A percentile compares a stretch with the other conserved stretches of the same genome.
These are phyloP conservation scores for Fusarium temperatum DNA, from an alignment of 2,329 filamentous ascomycete species.

Conservation along the genomic window DNA sequence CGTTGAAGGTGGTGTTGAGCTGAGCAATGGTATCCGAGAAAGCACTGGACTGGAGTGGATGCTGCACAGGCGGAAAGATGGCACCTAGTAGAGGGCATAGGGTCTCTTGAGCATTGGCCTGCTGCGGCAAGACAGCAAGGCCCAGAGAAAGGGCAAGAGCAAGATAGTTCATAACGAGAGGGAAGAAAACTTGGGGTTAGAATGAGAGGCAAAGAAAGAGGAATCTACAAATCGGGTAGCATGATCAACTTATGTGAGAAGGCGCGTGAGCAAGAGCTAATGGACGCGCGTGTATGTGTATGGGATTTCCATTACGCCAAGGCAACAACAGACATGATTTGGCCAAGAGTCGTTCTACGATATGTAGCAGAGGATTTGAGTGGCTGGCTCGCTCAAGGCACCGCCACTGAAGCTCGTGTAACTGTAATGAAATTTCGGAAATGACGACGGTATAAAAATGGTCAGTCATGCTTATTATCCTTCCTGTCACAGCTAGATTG, in stretches of 20 bases:
- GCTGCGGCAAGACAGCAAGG: background rate
- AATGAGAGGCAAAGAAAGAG: background rate
- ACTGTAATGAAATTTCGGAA: no score
- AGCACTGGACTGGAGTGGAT: background rate
- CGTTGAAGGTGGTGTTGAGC: background rate
- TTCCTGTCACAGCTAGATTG: no score
- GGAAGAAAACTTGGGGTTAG: rapidly evolving
- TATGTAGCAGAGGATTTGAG: background rate
- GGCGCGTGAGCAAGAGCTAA: background rate
- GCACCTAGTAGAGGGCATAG: background rate
- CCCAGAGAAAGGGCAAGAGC: background rate
- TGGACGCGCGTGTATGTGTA: background rate
- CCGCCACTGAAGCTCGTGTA: background rate
- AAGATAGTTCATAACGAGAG: background rate
- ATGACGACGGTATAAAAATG: no score
- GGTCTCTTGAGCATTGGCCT: background rate
- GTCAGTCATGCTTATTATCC: no score
- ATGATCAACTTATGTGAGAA: background rate
- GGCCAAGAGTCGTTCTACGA: background rate
- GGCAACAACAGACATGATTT: rapidly evolving
- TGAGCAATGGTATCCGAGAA: background rate
- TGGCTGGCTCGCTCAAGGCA: background rate
- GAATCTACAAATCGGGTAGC: rapidly evolving
- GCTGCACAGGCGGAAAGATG: background rate
- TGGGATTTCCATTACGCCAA: background rate